These are phyloP conservation scores for Pisolithus tinctorius DNA, from an alignment of 768 basidiomycete species.

Conservation along the genomic window DNA sequence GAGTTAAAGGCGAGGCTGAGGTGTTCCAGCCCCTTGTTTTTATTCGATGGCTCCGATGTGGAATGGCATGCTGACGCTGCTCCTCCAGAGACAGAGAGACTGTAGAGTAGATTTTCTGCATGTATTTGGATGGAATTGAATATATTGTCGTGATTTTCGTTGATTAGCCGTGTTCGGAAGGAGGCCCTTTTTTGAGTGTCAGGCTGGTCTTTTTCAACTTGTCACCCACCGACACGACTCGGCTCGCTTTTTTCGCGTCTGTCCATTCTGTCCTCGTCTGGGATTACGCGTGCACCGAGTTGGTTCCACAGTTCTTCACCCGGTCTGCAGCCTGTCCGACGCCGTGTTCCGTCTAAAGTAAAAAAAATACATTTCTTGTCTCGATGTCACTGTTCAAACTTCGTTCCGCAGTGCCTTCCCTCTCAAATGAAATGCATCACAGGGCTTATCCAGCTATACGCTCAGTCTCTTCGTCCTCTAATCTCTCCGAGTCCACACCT, in stretches of 20 bases:
- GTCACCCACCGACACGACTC: too few relatives aligned
- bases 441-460: slow-evolving; percentile 51
- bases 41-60: not conserved
- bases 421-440: slow-evolving; percentile 54
- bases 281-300: too few relatives aligned
- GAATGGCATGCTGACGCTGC: slow-evolving; percentile 2
- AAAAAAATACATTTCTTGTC: not conserved
- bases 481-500: slow-evolving; percentile 25
- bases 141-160: too few relatives aligned
- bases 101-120: not conserved
- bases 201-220: too few relatives aligned
- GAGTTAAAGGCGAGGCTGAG: slow-evolving; percentile 91
- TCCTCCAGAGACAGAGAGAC: not conserved
- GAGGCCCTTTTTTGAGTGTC: too few relatives aligned
- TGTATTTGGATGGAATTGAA: too few relatives aligned
- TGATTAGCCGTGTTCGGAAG: too few relatives aligned
- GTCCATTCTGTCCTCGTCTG: too few relatives aligned
- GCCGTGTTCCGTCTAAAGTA: not conserved
- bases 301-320: too few relatives aligned
- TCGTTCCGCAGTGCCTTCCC: slow-evolving; percentile 22
- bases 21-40: slow-evolving; percentile 13
- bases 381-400: slow-evolving; percentile 10
- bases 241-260: too few relatives aligned
- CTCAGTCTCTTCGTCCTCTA: slow-evolving; percentile 41
- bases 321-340: too few relatives aligned